Conservation (phyloP, 1,139 yeast species). For the Protomyces lactucae-debilis region DNA sequence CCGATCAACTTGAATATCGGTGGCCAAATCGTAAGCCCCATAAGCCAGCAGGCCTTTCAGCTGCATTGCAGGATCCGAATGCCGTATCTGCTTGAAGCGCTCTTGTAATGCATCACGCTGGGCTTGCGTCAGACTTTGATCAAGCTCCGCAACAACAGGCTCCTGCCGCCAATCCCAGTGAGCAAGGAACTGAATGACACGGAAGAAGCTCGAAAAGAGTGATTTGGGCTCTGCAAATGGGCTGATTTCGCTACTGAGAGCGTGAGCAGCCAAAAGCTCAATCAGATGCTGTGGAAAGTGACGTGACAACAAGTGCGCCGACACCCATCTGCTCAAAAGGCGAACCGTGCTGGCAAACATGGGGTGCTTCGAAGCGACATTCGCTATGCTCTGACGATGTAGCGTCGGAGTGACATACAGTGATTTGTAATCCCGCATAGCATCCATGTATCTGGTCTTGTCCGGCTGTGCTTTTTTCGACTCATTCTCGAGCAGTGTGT, state of each 20-base stretch:
- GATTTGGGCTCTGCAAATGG: conserved; percentile 44
- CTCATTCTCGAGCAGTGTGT: conserved; percentile 28
- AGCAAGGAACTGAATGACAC: conserved; percentile 65
- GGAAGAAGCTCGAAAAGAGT: conserved; percentile 78
- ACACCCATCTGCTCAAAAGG: conserved; percentile 82
- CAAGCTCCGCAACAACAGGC: conserved; percentile 54
- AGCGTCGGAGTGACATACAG: conserved; percentile 65
- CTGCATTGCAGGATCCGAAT: conserved; percentile 44
- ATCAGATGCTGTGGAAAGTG: conserved; percentile 73
- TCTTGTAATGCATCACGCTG: conserved; percentile 61
- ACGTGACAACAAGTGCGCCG: conserved; percentile 50
- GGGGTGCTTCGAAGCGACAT: conserved; percentile 67
- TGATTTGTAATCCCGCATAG: conserved; percentile 41
- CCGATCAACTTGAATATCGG: conserved; percentile 69
- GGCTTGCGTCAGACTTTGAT: conserved; percentile 57
- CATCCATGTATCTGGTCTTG: conserved; percentile 1
- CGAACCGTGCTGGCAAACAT: conserved; percentile 76
- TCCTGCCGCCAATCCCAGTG: conserved; percentile 94
- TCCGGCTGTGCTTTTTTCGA: conserved; percentile 26
- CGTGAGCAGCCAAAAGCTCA: conserved; percentile 75
- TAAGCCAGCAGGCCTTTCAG: conserved; percentile 5
- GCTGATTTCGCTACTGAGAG: conserved; percentile 50
- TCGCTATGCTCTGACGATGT: conserved; percentile 73
- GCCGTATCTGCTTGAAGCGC: conserved; percentile 72
- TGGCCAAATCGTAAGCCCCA: conserved; percentile 70